phyloP scores from a whole-genome alignment of 768 basidiomycete species.

The Amanita phalloides region DNA sequence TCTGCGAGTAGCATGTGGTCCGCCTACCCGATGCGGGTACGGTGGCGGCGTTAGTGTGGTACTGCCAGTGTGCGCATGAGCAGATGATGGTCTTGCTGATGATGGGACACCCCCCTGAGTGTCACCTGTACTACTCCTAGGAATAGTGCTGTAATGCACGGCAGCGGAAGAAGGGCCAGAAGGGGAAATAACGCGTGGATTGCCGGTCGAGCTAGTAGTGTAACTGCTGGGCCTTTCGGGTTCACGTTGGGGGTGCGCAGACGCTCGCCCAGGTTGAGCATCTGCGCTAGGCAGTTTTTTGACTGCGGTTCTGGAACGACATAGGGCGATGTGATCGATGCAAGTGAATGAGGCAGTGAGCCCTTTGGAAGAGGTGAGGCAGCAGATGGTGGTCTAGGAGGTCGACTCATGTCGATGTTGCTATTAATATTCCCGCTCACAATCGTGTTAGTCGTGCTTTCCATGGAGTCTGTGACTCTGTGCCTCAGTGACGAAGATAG shows the following conservation, averaged over 20 bases:
- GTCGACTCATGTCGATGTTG: conserved; percentile 4
- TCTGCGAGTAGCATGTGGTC: background rate
- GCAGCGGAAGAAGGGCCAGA: background rate
- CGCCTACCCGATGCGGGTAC: background rate
- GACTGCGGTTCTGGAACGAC: conserved; percentile 24
- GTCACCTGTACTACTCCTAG: background rate
- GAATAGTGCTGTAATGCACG: background rate
- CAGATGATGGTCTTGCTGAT: background rate
- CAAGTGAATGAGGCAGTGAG: conserved; percentile 17
- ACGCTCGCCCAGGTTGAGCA: conserved; percentile 67
- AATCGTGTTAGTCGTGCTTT: conserved; percentile 6
- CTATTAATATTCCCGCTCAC: background rate
- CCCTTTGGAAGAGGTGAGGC: conserved; percentile 12
- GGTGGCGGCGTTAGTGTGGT: background rate
- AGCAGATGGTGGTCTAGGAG: conserved; percentile 11
- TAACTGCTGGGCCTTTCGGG: conserved; percentile 31
- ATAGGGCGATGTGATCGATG: conserved; percentile 6
- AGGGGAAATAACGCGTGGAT: background rate
- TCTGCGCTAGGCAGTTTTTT: conserved; percentile 80
- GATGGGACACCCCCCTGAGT: background rate
- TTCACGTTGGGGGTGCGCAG: conserved; percentile 46
- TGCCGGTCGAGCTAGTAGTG: background rate
- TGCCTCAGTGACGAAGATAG: conserved; percentile 14
- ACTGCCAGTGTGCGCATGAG: background rate
- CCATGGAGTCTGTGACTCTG: conserved; percentile 8